Base-by-base conservation (phyloP, 148 eudicot species). In the Silene uniflora region DNA sequence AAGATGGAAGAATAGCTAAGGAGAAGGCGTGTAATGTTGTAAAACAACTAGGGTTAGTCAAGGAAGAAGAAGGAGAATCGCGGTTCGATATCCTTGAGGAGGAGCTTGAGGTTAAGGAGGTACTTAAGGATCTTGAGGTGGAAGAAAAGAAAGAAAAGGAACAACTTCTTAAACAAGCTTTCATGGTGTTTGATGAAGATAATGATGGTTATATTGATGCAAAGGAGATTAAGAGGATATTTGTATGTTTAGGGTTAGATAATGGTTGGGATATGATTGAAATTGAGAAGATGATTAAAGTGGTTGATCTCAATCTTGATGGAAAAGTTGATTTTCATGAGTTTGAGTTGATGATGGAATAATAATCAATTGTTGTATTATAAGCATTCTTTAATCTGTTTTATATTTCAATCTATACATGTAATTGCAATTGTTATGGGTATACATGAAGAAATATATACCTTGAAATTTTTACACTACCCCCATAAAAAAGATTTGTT, bases 251-350 rank as follows among this genome's bases (percentile, higher is more conserved):
- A 78, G 84, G 86, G 67, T 80, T 84, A 73, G 84, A 81, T 75
- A 81, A 78, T 77, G 84, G 83, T 39, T 84, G 86, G 86, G 77
- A 74, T 71, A 58, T 78, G 44, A 71, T 21, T 64, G 79, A 84
- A 11, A 84, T 84, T 67, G 79, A 84, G 75, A 77, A 81, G 29
- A 84, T 84, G 86, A 81, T 84, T 81, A 59, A 73, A 79, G 84
- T 67, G 4, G 83, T 84, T 74, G 86, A 84, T 84, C 74, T 84
- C 65, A 80, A 81, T 22, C 79, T 84, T 49, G 86, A 84, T 81
- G 83, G 86, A 0, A 84, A 81, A 52, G 84, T 84, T 78, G 86
- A 84, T 81, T 84, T 84, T 29, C 84, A 80, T 74, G 86, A 84
- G 39, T 84, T 84, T 81, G 75, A 78, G 61, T 76, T 81, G 74